A percentile compares a stretch with the other conserved stretches of the same genome.
These are phyloP conservation scores for Russula compacta DNA, from an alignment of 768 basidiomycete genomes.

Conservation along the genomic window DNA sequence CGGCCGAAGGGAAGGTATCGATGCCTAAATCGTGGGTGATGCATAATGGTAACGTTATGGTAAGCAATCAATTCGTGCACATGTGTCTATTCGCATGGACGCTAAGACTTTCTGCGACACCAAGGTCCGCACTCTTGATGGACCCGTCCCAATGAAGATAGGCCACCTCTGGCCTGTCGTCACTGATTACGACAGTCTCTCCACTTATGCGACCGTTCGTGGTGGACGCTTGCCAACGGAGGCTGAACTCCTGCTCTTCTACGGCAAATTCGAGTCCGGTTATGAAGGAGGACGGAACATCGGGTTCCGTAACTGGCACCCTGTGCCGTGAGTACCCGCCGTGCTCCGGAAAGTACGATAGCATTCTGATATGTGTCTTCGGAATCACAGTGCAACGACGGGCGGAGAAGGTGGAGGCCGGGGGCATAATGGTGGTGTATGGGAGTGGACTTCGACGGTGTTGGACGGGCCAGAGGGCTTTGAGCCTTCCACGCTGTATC, in stretches of 20 bases:
- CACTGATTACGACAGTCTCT: conserved; percentile 68
- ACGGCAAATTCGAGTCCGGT: conserved; percentile 62
- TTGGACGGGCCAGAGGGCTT: conserved; percentile 71
- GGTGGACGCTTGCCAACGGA: conserved; percentile 95
- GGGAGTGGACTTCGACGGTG: conserved; percentile 93
- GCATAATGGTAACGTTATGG: conserved; percentile 40
- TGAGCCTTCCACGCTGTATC: conserved; percentile 67
- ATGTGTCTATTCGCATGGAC: no score
- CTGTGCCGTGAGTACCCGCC: conserved; percentile 58
- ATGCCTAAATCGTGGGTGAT: conserved; percentile 72
- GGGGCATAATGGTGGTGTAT: conserved; percentile 90
- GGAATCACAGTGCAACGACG: conserved; percentile 50
- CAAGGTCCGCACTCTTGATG: conserved; percentile 79
- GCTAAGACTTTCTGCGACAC: not conserved
- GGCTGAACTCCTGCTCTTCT: conserved; percentile 73
- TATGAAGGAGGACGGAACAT: conserved; percentile 73
- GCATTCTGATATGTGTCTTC: conserved; percentile 1
- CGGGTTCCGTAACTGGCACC: conserved; percentile 92
- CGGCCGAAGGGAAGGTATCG: conserved; percentile 37
- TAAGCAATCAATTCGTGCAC: conserved; percentile 23
- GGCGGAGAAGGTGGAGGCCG: conserved; percentile 45
- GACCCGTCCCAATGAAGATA: conserved; percentile 66
- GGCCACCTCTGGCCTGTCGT: conserved; percentile 84
- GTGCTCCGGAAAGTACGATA: not conserved
- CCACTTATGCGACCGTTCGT: conserved; percentile 70